These are phyloP conservation scores for Aciculoconidium aculeatum DNA, from an alignment of 805 yeast genomes.

Conservation along the genomic window DNA sequence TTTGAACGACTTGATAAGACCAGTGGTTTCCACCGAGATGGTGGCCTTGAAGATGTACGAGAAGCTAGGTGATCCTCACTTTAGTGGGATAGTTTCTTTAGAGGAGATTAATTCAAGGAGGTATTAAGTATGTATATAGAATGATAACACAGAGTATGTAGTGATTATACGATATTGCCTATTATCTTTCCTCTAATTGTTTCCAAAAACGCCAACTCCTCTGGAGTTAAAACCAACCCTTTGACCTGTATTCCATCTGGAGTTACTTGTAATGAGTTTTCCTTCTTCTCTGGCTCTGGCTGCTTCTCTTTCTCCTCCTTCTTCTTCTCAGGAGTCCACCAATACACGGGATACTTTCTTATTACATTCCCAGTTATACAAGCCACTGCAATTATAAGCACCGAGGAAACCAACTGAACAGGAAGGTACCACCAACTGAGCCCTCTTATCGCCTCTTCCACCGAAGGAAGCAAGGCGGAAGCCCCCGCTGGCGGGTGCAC, in stretches of 20 bases:
- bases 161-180: too few species aligned
- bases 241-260: too few species aligned
- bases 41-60: conserved; percentile 59
- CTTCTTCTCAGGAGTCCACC: conserved; percentile 46
- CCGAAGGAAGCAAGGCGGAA: conserved; percentile 52
- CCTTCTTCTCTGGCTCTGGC: too few species aligned
- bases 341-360: conserved; percentile 49
- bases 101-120: conserved; percentile 37
- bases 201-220: too few species aligned
- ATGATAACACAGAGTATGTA: conserved; percentile 3
- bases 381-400: conserved; percentile 46
- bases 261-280: neutral
- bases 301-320: conserved; percentile 1
- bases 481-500: conserved; percentile 76
- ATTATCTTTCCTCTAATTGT: conserved; percentile 1
- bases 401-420: conserved; percentile 43
- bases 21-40: conserved; percentile 59
- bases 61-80: conserved; percentile 43
- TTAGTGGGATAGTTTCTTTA: conserved; percentile 54
- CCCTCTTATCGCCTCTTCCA: conserved; percentile 37
- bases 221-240: too few species aligned
- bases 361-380: conserved; percentile 48
- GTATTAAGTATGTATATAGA: neutral
- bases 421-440: conserved; percentile 68
- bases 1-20: conserved; percentile 48